These are phyloP conservation scores for Tetrapisispora pingtungensis DNA, from an alignment of 805 yeast species.

Conservation along the genomic window DNA sequence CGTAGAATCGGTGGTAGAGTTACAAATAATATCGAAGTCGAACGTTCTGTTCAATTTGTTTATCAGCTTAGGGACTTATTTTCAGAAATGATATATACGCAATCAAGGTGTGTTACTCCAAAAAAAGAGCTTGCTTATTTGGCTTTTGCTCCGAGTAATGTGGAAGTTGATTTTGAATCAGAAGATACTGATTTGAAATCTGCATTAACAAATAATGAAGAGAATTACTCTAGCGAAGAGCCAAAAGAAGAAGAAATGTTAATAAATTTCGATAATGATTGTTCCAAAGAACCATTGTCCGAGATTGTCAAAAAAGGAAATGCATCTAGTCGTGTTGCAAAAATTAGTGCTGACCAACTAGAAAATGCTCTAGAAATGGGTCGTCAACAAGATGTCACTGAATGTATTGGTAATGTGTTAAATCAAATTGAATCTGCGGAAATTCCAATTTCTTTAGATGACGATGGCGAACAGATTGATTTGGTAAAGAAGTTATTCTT, in stretches of 20 bases:
- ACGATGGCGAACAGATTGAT: constrained; percentile 76
- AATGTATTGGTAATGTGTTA: constrained; percentile 88
- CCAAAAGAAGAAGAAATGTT: constrained; percentile 1
- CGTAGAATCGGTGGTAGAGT: constrained; percentile 83
- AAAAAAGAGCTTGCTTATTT: constrained; percentile 75
- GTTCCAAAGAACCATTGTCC: background rate
- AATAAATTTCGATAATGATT: background rate
- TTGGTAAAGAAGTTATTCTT: constrained; percentile 69
- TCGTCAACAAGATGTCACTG: constrained; percentile 95
- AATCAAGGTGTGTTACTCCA: constrained; percentile 63
- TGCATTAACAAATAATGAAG: background rate
- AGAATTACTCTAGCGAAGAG: background rate
- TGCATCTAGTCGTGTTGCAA: constrained; percentile 21
- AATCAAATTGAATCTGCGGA: constrained; percentile 85
- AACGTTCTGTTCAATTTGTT: constrained; percentile 74
- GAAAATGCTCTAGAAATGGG: constrained; percentile 72
- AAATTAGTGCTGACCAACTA: constrained; percentile 47
- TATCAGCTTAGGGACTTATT: constrained; percentile 63
- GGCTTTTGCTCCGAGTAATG: constrained; percentile 67
- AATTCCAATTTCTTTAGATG: constrained; percentile 53
- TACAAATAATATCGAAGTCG: constrained; percentile 69
- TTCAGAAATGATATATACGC: constrained; percentile 53
- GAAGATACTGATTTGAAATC: background rate
- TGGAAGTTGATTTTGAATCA: constrained; percentile 47
- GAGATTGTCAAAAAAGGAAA: background rate